Conservation (phyloP, 306 rosid genomes). For the Castanea mollissima region DNA sequence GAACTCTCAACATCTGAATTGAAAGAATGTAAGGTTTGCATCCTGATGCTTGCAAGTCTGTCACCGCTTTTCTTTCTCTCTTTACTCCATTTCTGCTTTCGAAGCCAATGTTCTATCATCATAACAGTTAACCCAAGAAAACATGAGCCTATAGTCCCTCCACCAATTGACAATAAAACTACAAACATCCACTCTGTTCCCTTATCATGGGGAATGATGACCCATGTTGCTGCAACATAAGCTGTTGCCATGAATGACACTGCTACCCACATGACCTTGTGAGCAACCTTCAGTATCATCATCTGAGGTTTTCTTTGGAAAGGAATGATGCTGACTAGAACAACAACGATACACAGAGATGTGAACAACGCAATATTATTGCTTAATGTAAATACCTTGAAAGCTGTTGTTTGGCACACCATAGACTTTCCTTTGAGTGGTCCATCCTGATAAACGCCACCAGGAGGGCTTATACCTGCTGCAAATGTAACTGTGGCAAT, state of each 20-base stretch:
- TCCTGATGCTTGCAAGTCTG: conserved; percentile 32
- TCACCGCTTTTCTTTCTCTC: conserved; percentile 24
- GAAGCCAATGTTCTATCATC: conserved; percentile 52
- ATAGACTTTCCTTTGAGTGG: conserved; percentile 43
- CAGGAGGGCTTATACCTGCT: conserved; percentile 62
- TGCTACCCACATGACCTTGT: conserved; percentile 65
- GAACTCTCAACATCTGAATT: conserved; percentile 71
- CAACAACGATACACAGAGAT: conserved; percentile 54
- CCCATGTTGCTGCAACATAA: conserved; percentile 65
- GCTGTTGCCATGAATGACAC: conserved; percentile 68
- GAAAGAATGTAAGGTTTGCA: background rate
- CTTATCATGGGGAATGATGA: conserved; percentile 40
- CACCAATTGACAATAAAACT: conserved; percentile 37
- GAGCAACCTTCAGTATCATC: conserved; percentile 44
- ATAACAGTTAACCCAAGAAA: conserved; percentile 47
- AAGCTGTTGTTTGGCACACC: conserved; percentile 38
- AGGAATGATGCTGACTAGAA: conserved; percentile 73
- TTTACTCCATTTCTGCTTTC: conserved; percentile 61
- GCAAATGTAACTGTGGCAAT: conserved; percentile 72
- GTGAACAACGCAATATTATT: conserved; percentile 53
- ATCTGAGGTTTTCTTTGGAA: conserved; percentile 45
- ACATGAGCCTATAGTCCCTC: conserved; percentile 46
- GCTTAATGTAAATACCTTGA: conserved; percentile 58
- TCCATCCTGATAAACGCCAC: conserved; percentile 60
- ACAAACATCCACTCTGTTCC: conserved; percentile 35